phyloP scores from a whole-genome alignment of 129 eudicot genomes.

The Scalesia atractyloides region DNA sequence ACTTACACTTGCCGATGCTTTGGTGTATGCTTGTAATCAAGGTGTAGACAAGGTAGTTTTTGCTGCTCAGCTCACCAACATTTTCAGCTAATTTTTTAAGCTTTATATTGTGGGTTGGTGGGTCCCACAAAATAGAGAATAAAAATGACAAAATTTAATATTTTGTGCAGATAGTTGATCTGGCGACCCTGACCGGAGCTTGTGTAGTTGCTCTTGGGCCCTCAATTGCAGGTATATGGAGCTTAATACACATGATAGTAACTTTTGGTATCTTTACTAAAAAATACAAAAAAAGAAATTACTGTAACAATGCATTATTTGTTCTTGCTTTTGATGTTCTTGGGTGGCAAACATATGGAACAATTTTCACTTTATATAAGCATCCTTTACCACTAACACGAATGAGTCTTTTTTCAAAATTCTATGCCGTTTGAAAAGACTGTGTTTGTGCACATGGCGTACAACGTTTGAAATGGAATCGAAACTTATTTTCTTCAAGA shows the following conservation, averaged over 20 bases:
- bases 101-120: not conserved
- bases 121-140: not conserved
- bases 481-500: not conserved
- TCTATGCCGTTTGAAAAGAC: not conserved
- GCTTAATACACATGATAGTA: not conserved
- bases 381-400: not conserved
- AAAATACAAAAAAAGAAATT: not conserved
- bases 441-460: not conserved
- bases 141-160: not conserved
- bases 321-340: constrained; percentile 2
- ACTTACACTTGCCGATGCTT: constrained; percentile 98
- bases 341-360: not conserved
- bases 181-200: constrained; percentile 96
- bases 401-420: not conserved
- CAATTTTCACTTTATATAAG: not conserved
- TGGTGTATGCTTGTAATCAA: constrained; percentile 97
- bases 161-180: constrained; percentile 73
- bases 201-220: constrained; percentile 94
- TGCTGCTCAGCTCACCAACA: constrained; percentile 6
- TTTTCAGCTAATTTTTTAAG: not conserved
- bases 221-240: constrained; percentile 75
- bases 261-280: not conserved
- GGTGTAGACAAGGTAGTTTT: constrained; percentile 86
- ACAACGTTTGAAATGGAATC: constrained; percentile 5
- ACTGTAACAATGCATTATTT: not conserved